Evolutionary conservation across 2,329 filamentous ascomycete genomes (phyloP), one percentile per base, ranked within the genome.

Genomic region (Penicillium sp.): DNA sequence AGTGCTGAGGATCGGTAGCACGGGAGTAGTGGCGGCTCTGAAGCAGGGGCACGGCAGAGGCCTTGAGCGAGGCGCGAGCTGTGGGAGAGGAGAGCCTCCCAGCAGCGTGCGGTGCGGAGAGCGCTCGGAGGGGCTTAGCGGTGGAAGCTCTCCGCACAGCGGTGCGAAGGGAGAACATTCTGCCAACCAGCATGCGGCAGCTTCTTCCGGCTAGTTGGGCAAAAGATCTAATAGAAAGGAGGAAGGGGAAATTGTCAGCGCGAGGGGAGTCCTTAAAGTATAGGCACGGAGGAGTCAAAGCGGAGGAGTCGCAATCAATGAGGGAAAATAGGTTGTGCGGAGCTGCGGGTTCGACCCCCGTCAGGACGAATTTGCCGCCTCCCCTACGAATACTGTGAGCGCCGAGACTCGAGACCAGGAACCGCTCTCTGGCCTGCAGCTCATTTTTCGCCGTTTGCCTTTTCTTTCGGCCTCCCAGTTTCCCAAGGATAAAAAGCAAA

Each of bases 1-100:
- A 72, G 63, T 86, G 84, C 70, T 89, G 80, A 69, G 75, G 73
- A 57, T 80, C 80, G 7, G 81, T 73, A 30, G 78, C 75, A 51
- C 81, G 79, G 49, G 81, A 81, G 67, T 83, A 83, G 55, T 68
- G 64, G 59, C 81, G 81, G 66, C 69, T 66, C 63, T 78, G 75
- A 61, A 71, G 69, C 47, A 69, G 64, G 23, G 67, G 69, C 30
- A 66, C 64, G 19, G 68, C 66, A 54, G 72, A 71, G 30, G 77
- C 67, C 53, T 67, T 67, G 49, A 72, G 63, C 59, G 71, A 64
- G 55, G 67, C 63, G 53, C 66, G 68, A 61, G 70, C 69, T 63
- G 63, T 60, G 51, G 69, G 66, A 58, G 64, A 66, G 63, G 61
- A 66, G 57, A 70, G 68, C 68, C 71, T 71, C 49, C 73, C 67